A percentile compares a stretch with the other conserved stretches of the same genome.
Evolutionary conservation across 345 rosid species (phyloP).

Genomic region (Brassica nigra): DNA sequence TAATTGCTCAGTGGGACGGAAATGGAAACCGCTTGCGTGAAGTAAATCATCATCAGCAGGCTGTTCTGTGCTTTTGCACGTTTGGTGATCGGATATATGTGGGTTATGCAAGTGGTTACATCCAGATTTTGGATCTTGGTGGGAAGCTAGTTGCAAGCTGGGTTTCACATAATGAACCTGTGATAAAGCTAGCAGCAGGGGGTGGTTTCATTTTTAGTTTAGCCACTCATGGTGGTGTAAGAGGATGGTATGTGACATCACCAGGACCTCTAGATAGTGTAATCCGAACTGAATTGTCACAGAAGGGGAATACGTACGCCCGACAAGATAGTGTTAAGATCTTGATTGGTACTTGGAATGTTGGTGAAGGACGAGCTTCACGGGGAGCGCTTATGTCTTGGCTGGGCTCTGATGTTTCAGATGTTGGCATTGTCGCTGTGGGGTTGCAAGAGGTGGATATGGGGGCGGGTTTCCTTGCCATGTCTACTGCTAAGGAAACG

Average conservation of each 20-base stretch:
- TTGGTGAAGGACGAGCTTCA: slow-evolving; percentile 92
- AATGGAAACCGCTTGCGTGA: slow-evolving; percentile 73
- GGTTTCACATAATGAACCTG: slow-evolving; percentile 84
- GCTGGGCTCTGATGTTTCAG: slow-evolving; percentile 79
- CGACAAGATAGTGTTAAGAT: slow-evolving; percentile 62
- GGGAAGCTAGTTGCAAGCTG: slow-evolving; percentile 82
- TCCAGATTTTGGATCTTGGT: slow-evolving; percentile 84
- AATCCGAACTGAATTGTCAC: slow-evolving; percentile 61
- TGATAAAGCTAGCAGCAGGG: slow-evolving; percentile 80
- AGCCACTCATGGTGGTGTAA: slow-evolving; percentile 94
- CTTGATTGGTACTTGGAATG: slow-evolving; percentile 94
- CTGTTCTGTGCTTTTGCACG: slow-evolving; percentile 73
- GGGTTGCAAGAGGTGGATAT: slow-evolving; percentile 98
- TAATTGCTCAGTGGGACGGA: slow-evolving; percentile 80
- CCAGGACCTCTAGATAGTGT: slow-evolving; percentile 82
- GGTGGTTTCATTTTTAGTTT: slow-evolving; percentile 72
- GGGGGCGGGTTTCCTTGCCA: slow-evolving; percentile 99
- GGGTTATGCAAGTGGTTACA: slow-evolving; percentile 76
- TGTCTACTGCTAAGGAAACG: slow-evolving; percentile 99
- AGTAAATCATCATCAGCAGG: slow-evolving; percentile 56
- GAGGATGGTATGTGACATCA: slow-evolving; percentile 86
- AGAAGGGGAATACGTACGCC: slow-evolving; percentile 56
- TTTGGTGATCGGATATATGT: slow-evolving; percentile 65
- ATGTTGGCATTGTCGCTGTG: slow-evolving; percentile 87
- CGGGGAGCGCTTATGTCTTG: slow-evolving; percentile 78